Conservation (phyloP, 140 eudicot genomes). For the Anethum foeniculum region DNA sequence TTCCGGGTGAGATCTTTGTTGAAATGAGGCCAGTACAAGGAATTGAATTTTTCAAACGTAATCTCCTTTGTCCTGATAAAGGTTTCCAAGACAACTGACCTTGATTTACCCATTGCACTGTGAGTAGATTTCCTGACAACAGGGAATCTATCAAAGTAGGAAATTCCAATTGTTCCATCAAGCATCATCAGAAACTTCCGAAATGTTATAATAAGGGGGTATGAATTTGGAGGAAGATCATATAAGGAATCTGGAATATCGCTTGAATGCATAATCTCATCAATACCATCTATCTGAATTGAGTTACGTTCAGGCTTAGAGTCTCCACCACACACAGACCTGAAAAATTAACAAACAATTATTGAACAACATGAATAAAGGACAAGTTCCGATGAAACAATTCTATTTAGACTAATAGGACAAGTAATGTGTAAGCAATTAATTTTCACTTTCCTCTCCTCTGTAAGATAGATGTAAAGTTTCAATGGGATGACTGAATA, state of each 20-base stretch:
- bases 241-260: constrained; percentile 54
- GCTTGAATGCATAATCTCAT: constrained; percentile 22
- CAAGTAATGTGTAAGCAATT: background rate
- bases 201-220: constrained; percentile 67
- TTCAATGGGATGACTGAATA: background rate
- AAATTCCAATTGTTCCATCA: constrained; percentile 53
- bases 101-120: constrained; percentile 19
- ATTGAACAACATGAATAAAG: background rate
- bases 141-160: constrained; percentile 52
- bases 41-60: constrained; percentile 48
- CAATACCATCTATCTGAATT: constrained; percentile 33
- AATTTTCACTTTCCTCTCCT: background rate
- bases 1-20: constrained; percentile 34
- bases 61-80: constrained; percentile 60
- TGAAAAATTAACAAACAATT: constrained; percentile 10
- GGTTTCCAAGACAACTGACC: constrained; percentile 48
- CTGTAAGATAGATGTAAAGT: background rate
- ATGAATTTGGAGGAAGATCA: constrained; percentile 30
- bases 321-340: constrained; percentile 34
- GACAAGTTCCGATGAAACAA: background rate
- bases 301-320: constrained; percentile 17
- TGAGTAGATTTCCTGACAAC: constrained; percentile 22
- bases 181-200: constrained; percentile 67
- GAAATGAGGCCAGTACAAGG: constrained; percentile 66
- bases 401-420: background rate